These are phyloP conservation scores for Cerrena zonata DNA, from an alignment of 1,284 basidiomycete genomes.

Conservation along the genomic window DNA sequence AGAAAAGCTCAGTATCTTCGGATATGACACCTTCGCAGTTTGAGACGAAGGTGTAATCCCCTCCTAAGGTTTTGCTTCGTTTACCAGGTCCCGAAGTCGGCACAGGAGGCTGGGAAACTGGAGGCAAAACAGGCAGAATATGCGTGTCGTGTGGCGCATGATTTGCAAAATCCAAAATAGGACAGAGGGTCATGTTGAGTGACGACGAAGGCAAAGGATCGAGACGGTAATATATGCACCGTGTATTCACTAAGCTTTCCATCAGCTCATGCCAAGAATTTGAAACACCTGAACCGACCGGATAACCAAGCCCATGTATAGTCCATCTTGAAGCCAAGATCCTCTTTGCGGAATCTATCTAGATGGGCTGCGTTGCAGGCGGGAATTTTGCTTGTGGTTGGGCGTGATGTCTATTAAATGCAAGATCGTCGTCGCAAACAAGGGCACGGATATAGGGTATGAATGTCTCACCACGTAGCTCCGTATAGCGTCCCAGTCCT, in stretches of 20 bases:
- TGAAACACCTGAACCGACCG: conserved; percentile 38
- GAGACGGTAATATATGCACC: conserved; percentile 76
- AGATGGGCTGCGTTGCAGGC: conserved; percentile 11
- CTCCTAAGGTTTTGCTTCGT: conserved; percentile 29
- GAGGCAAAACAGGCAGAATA: conserved; percentile 38
- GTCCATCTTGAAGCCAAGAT: conserved; percentile 24
- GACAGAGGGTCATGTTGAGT: conserved; percentile 79
- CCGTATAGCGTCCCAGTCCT: conserved; percentile 52
- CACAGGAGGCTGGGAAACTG: conserved; percentile 20
- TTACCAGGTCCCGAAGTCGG: conserved; percentile 26
- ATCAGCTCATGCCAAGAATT: no score
- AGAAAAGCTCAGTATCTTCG: conserved; percentile 57
- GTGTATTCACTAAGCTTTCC: conserved; percentile 68
- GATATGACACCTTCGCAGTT: conserved; percentile 36
- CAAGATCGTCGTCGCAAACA: conserved; percentile 1
- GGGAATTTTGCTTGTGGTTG: conserved; percentile 11
- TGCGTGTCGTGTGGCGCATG: conserved; percentile 44
- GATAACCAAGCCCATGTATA: conserved; percentile 86
- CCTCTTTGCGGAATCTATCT: conserved; percentile 1
- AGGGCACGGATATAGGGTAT: background rate
- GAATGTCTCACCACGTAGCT: conserved; percentile 42
- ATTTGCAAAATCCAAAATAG: conserved; percentile 78
- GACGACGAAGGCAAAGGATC: conserved; percentile 45
- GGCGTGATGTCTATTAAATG: conserved; percentile 10
- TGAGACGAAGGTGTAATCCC: conserved; percentile 52